Evolutionary conservation across 148 eudicot species (phyloP).

Genomic region (Spergularia bocconei): DNA sequence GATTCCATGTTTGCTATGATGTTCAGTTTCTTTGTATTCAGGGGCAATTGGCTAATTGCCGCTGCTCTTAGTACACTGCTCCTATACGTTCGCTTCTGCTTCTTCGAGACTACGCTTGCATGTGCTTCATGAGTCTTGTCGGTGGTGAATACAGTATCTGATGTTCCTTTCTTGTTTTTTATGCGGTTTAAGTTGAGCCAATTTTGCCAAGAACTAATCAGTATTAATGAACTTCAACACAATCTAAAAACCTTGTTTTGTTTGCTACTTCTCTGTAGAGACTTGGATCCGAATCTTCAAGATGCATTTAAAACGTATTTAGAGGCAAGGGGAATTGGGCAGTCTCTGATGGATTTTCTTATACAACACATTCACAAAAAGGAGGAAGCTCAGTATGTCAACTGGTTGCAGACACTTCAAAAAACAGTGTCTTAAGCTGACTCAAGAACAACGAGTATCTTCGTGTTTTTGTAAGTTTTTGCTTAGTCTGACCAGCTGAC

Average conservation of each 20-base stretch:
- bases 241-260: slow-evolving; percentile 13
- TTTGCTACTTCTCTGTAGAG: slow-evolving; percentile 31
- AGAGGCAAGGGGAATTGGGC: slow-evolving; percentile 52
- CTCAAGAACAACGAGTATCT: slow-evolving; percentile 1
- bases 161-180: no score
- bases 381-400: slow-evolving; percentile 73
- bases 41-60: not conserved
- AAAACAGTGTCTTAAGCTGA: slow-evolving; percentile 30
- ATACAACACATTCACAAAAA: slow-evolving; percentile 61
- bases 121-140: not conserved
- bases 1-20: not conserved
- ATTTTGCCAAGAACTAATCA: not conserved
- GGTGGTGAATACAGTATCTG: no score
- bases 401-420: slow-evolving; percentile 70
- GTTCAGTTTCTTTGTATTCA: not conserved
- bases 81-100: not conserved
- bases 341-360: slow-evolving; percentile 49
- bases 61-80: not conserved
- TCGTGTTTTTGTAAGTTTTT: not conserved
- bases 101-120: not conserved
- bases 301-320: slow-evolving; percentile 59
- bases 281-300: slow-evolving; percentile 54
- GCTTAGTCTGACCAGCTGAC: not conserved
- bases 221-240: not conserved
- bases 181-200: no score